Percentiles rank a stretch among this genome's conserved stretches.
phyloP scores from a whole-genome alignment of 2,329 filamentous ascomycete species.

The Alternaria ethzedia region DNA sequence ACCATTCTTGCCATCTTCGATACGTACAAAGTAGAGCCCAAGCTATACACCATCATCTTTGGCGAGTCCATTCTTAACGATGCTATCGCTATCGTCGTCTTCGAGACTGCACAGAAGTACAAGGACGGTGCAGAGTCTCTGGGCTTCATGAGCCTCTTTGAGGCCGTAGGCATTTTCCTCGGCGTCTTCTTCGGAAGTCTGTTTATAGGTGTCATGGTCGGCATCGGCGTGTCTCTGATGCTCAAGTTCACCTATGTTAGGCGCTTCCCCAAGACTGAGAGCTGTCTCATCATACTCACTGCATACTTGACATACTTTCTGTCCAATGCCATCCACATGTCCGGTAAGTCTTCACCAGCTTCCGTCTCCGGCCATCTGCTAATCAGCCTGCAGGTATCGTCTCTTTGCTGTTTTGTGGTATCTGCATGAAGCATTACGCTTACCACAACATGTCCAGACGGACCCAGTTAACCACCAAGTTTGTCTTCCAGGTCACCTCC shows the following conservation, averaged over 20 bases:
- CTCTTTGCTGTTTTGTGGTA: constrained; percentile 94
- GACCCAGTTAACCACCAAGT: constrained; percentile 97
- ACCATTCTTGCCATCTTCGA: constrained; percentile 99
- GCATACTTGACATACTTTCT: constrained; percentile 98
- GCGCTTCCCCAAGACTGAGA: constrained; percentile 94
- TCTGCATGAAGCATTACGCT: constrained; percentile 97
- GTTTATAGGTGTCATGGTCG: constrained; percentile 85
- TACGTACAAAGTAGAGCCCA: constrained; percentile 98
- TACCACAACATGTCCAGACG: constrained; percentile 99
- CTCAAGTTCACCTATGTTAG: constrained; percentile 95
- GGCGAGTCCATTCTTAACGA: constrained; percentile 98
- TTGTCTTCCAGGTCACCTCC: constrained; percentile 91
- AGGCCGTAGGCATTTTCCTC: constrained; percentile 93
- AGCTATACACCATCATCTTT: constrained; percentile 98
- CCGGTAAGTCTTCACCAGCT: constrained; percentile 66
- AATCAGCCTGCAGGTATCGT: constrained; percentile 75
- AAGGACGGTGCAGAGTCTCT: constrained; percentile 73
- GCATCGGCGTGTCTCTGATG: constrained; percentile 83
- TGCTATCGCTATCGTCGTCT: constrained; percentile 96
- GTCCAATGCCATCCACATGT: constrained; percentile 93
- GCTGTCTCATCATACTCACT: constrained; percentile 89
- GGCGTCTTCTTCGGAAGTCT: constrained; percentile 95
- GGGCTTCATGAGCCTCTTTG: constrained; percentile 82
- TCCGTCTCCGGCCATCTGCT: constrained; percentile 9
- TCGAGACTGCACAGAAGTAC: constrained; percentile 96